Base-by-base conservation (phyloP, 2,329 filamentous ascomycete species). In the Penicillium sp. region DNA sequence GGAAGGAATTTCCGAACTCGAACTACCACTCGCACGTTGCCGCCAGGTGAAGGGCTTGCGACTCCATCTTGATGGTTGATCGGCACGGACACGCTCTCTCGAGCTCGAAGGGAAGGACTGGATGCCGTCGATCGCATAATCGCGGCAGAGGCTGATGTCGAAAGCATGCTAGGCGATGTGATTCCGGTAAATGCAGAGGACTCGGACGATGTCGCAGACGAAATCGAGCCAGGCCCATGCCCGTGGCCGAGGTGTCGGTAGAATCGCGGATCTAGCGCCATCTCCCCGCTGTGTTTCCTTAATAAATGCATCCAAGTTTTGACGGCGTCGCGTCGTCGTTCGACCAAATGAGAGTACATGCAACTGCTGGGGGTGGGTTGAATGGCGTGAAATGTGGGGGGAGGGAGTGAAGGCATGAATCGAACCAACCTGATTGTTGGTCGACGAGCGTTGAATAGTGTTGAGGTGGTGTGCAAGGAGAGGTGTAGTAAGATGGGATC, bases 1-100 rank as follows among this genome's bases (percentile, higher is more conserved):
- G 82, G 85, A 50, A 93, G 73, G 73, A 91, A 91, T 1, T 82
- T 86, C 62, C 88, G 77, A 47, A 91, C 87, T 65, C 88, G 78
- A 51, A 93, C 88, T 28, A 91, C 88, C 27, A 93, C 88, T 59
- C 83, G 80, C 50, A 93, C 88, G 69, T 93, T 93, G 48, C 86
- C 86, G 53, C 83, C 85, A 4, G 54, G 77, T 66, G 62, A 83
- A 76, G 74, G 78, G 45, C 64, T 78, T 6, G 61, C 49, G 34
- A 63, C 54, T 43, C 61, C 63, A 61, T 66, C 65, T 73, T 76
- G 58, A 74, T 73, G 59, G 76, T 39, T 74, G 50, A 62, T 46
- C 13, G 78, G 68, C 26, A 81, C 77, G 35, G 83, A 69, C n/a
- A 79, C 80, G 43, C 81, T 81, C 72, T 88, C 85, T 64, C 83